phyloP scores from a whole-genome alignment of 1,139 yeast genomes.

The Suhomyces terraborum region DNA sequence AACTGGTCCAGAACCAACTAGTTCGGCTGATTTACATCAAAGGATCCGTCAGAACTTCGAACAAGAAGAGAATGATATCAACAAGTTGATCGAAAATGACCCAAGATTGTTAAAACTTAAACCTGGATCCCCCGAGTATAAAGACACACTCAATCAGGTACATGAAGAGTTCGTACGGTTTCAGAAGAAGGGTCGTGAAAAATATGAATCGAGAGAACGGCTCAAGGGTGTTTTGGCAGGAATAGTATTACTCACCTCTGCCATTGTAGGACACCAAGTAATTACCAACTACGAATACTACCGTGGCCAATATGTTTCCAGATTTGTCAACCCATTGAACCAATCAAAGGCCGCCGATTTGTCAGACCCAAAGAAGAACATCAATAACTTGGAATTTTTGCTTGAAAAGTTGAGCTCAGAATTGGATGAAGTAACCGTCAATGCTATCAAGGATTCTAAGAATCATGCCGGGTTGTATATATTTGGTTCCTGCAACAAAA shows the following conservation, averaged over 20 bases:
- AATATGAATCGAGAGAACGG: conserved; percentile 36
- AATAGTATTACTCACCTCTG: conserved; percentile 31
- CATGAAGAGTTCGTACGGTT: conserved; percentile 31
- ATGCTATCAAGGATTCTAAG: conserved; percentile 28
- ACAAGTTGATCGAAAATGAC: conserved; percentile 32
- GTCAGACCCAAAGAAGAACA: conserved; percentile 32
- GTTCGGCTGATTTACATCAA: conserved; percentile 16
- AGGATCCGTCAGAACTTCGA: conserved; percentile 14
- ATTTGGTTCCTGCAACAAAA: conserved; percentile 40
- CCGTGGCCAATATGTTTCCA: conserved; percentile 29
- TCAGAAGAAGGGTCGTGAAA: conserved; percentile 25
- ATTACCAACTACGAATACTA: conserved; percentile 45
- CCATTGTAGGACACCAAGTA: conserved; percentile 41
- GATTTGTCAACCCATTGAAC: conserved; percentile 34
- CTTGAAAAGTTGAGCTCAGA: conserved; percentile 32
- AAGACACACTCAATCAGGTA: conserved; percentile 32
- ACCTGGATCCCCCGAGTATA: conserved; percentile 43
- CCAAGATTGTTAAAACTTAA: conserved; percentile 35
- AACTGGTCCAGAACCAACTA: conserved; percentile 7
- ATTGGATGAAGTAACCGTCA: conserved; percentile 37
- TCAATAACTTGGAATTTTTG: conserved; percentile 28
- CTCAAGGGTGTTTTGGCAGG: conserved; percentile 41
- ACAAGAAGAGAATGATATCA: conserved; percentile 25
- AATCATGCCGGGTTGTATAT: conserved; percentile 39
- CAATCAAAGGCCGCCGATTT: conserved; percentile 30